Conservation (phyloP, 1,284 basidiomycete genomes). For the Hortiboletus rubellus region DNA sequence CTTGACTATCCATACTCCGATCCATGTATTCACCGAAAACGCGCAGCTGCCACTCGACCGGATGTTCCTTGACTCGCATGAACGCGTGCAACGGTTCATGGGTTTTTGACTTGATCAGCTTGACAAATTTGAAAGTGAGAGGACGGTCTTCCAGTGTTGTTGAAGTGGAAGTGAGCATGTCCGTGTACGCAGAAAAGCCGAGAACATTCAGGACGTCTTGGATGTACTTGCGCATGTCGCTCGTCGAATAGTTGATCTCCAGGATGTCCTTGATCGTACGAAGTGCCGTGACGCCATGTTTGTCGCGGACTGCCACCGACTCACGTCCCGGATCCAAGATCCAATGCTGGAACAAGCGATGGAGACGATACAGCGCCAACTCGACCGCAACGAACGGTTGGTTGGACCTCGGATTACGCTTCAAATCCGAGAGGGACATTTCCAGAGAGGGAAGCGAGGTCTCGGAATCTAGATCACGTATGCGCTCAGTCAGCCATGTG, state of each 20-base stretch:
- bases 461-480: conserved; percentile 35
- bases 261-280: conserved; percentile 47
- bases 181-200: conserved; percentile 46
- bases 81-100: conserved; percentile 45
- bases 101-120: conserved; percentile 50
- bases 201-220: conserved; percentile 42
- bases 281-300: conserved; percentile 46
- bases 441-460: conserved; percentile 24
- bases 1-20: conserved; percentile 61
- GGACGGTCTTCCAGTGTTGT: conserved; percentile 34
- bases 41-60: conserved; percentile 63
- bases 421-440: conserved; percentile 31
- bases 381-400: conserved; percentile 51
- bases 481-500: conserved; percentile 21
- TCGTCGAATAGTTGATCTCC: conserved; percentile 40
- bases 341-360: conserved; percentile 56
- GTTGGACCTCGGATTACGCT: conserved; percentile 41
- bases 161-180: conserved; percentile 25
- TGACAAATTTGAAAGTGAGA: conserved; percentile 56
- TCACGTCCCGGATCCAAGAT: conserved; percentile 44
- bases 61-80: conserved; percentile 57
- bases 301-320: conserved; percentile 41
- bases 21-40: conserved; percentile 74
- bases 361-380: conserved; percentile 50
- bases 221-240: conserved; percentile 40